Evolutionary conservation across 257 asterid genomes (phyloP), one percentile per base, ranked within the genome.

Genomic region (Orobanche coerulescens): DNA sequence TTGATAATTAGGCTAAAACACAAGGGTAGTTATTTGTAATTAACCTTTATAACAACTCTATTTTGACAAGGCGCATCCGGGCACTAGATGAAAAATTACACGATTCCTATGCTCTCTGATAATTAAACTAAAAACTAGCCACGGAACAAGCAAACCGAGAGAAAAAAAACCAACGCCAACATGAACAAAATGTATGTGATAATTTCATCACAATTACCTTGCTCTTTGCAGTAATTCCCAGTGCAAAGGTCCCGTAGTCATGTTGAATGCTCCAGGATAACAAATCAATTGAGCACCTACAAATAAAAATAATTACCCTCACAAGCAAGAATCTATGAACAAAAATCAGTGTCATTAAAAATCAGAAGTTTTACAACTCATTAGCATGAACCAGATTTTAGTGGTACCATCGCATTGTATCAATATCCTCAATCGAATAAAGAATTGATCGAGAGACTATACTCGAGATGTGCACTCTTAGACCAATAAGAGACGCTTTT

Each of bases 201-300:
- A 37, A 57, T 36, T 62, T 53, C 46, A 60, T 33, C 49, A 60
- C 3, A 58, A 69, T 71, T 65, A 92, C 98, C 98, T 84, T 23
- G 95, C 89, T 68, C 82, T 77, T 71, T 88, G 98, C 60, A 92
- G 77, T 70, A 92, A 77, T 62, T 92, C 98, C 98, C 98, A 92
- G 70, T 86, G 98, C 70, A 84, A 78, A 71, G 96, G 96, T 12
- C 96, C 98, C 5, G 96, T 86, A 19, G 95, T 86, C 95, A 86
- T 86, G 81, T 88, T 83, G 82, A 92, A 88, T 40, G 96, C 98
- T 67, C 96, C 98, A 33, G 96, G 98, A 74, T 88, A 88, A 83
- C 96, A 88, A 73, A 92, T 71, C 79, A 92, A 75, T 62, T 92
- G 93, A 67, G 94, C 94, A 67, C 98, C 98, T 88, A 71, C 16